Conservation (phyloP, 2,329 filamentous ascomycete genomes). For the Tolypocladium tundrense region DNA sequence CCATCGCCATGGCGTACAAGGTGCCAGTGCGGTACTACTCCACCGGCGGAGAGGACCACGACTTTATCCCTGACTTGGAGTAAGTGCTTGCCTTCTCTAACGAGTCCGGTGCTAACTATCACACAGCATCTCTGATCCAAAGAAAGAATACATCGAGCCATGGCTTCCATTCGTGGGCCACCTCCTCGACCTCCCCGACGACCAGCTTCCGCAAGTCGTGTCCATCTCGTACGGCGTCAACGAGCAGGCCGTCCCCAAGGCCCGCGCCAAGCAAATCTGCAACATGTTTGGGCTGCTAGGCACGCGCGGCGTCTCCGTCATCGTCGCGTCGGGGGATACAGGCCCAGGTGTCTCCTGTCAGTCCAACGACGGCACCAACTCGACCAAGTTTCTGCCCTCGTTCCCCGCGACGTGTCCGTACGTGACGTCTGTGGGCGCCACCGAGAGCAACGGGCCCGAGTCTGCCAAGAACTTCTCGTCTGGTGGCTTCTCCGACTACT, state of each 20-base stretch:
- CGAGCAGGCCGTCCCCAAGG: conserved; percentile 50
- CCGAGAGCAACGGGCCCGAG: conserved; percentile 40
- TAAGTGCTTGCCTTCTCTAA: conserved; percentile 9
- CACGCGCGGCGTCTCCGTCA: conserved; percentile 54
- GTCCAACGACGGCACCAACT: conserved; percentile 24
- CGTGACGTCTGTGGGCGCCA: conserved; percentile 53
- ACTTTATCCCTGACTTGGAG: conserved; percentile 23
- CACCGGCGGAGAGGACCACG: conserved; percentile 18
- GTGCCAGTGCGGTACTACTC: conserved; percentile 23
- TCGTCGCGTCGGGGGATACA: conserved; percentile 53
- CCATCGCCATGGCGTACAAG: conserved; percentile 21
- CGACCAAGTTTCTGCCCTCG: conserved; percentile 20
- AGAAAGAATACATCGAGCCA: conserved; percentile 46
- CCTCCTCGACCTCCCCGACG: conserved; percentile 42
- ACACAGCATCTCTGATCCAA: conserved; percentile 13
- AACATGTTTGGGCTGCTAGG: conserved; percentile 55
- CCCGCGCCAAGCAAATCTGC: conserved; percentile 42
- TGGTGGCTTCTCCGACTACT: conserved; percentile 40
- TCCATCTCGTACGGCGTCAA: conserved; percentile 62
- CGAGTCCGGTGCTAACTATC: not conserved
- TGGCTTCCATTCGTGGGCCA: conserved; percentile 55
- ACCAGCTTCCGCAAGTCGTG: conserved; percentile 51
- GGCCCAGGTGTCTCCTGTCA: conserved; percentile 25
- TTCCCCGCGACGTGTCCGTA: conserved; percentile 42
- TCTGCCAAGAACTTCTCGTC: conserved; percentile 40